Conservation (phyloP, 2,329 filamentous ascomycete genomes). For the Cladosporium sphaerospermum region DNA sequence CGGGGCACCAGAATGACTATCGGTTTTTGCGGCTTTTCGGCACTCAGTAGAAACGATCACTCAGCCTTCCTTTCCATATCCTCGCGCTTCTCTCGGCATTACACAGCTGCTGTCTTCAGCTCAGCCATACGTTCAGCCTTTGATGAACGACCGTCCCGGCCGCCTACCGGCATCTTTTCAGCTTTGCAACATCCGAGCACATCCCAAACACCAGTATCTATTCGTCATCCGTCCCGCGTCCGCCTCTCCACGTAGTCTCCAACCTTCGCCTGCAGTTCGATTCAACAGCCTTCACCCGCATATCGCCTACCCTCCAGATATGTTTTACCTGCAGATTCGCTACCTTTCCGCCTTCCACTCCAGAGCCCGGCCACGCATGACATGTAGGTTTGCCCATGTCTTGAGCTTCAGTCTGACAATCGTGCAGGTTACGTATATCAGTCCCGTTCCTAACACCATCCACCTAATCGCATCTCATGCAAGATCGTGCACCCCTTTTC, state of each 20-base stretch:
- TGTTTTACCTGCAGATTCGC: too few relatives aligned
- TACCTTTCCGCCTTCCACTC: too few relatives aligned
- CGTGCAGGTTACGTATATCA: background rate
- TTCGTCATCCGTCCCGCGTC: background rate
- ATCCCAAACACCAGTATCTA: background rate
- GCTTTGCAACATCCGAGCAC: background rate
- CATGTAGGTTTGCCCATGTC: background rate
- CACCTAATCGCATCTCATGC: too few relatives aligned
- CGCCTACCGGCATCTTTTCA: slow-evolving; percentile 4
- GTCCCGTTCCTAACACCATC: too few relatives aligned
- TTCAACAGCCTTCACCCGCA: background rate
- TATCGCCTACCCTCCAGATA: too few relatives aligned
- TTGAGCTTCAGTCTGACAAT: background rate
- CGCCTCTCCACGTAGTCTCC: slow-evolving; percentile 1
- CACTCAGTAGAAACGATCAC: slow-evolving; percentile 25
- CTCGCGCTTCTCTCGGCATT: background rate
- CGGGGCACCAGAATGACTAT: slow-evolving; percentile 13
- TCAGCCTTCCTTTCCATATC: slow-evolving; percentile 18
- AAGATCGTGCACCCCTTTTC: too few relatives aligned
- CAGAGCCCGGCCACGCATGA: background rate
- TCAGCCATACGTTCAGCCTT: slow-evolving; percentile 5
- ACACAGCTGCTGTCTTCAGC: background rate
- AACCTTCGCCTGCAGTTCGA: background rate
- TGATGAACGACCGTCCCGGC: background rate
- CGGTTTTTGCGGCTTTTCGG: slow-evolving; percentile 18